Evolutionary conservation across 768 basidiomycete species (phyloP), one percentile per base, ranked within the genome.

Genomic region (Termitomyces heimii): DNA sequence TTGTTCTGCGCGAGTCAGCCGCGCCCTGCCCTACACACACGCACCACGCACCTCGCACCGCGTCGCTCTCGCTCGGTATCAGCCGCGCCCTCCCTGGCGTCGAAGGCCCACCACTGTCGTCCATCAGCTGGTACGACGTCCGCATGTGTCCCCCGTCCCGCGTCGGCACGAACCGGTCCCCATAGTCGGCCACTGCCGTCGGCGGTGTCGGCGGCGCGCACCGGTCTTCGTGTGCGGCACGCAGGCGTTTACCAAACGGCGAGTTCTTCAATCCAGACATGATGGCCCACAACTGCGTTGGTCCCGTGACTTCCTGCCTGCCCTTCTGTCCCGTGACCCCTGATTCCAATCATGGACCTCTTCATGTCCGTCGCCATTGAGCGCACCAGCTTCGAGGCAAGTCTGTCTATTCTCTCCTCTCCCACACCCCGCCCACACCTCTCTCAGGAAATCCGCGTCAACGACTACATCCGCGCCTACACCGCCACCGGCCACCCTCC

Each of bases 191-290:
- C 22, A 4, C 22, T 7, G 8, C 9, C 10, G 22, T 37, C 32
- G 8, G 50, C 22, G 16, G 24, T 18, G 24, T n/a, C 18, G 39
- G 39, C 9, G 39, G 34, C 0, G 34, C 9, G 1, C 50, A 35
- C 8, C 31, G 85, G 63, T 80, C 77, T 59, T 50, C 49, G 49
- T 35, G 83, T 4, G 85, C 79, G 14, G 86, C 86, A 43, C 89
- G 83, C n/a, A 92, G 77, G 13, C 89, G 83, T 67, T 91, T 92
- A 43, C 88, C 89, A 71, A 89, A 92, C 1, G 86, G 87, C 65
- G 89, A 90, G 72, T 91, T 90, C 77, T 88, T 89, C 72, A 91
- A 80, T 55, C 82, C 82, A 57, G 88, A 85, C 88, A 89, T 89
- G 39, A 40, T 40, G 39, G 39, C 39, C 9, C 39, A 20, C 8